Evolutionary conservation across 75 land plant species (phyloP).

Genomic region (Picea sitchensis): DNA sequence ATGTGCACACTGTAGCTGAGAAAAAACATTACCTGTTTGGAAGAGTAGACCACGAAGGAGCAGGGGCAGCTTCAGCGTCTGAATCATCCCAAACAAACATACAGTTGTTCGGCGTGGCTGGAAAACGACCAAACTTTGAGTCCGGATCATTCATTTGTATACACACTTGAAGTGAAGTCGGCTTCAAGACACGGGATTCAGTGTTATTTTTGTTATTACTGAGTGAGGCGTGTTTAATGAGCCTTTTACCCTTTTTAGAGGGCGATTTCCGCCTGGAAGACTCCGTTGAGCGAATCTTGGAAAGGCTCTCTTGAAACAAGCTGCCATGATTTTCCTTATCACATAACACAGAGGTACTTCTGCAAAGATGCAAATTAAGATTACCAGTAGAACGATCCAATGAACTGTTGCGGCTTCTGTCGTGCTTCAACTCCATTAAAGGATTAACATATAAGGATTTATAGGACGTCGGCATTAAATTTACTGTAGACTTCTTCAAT

Average conservation of each 20-base stretch:
- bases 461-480: background rate
- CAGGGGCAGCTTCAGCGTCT: slow-evolving; percentile 79
- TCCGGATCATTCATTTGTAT: slow-evolving; percentile 47
- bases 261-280: background rate
- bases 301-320: slow-evolving; percentile 6
- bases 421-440: slow-evolving; percentile 5
- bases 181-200: background rate
- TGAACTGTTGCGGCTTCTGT: slow-evolving; percentile 5
- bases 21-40: slow-evolving; percentile 47
- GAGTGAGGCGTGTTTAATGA: background rate
- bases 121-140: slow-evolving; percentile 21
- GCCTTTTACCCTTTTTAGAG: background rate
- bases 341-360: slow-evolving; percentile 1
- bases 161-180: slow-evolving; percentile 44
- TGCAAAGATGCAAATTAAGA: slow-evolving; percentile 8
- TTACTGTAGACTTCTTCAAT: slow-evolving; percentile 2
- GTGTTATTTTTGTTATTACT: background rate
- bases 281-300: background rate
- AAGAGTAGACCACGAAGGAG: slow-evolving; percentile 80
- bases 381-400: background rate
- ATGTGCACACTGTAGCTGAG: too few species aligned
- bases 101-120: slow-evolving; percentile 14
- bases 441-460: slow-evolving; percentile 6
- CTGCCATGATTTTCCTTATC: slow-evolving; percentile 9
- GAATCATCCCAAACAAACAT: slow-evolving; percentile 57